phyloP scores from a whole-genome alignment of 106 monocot species.

The Allium fistulosum region DNA sequence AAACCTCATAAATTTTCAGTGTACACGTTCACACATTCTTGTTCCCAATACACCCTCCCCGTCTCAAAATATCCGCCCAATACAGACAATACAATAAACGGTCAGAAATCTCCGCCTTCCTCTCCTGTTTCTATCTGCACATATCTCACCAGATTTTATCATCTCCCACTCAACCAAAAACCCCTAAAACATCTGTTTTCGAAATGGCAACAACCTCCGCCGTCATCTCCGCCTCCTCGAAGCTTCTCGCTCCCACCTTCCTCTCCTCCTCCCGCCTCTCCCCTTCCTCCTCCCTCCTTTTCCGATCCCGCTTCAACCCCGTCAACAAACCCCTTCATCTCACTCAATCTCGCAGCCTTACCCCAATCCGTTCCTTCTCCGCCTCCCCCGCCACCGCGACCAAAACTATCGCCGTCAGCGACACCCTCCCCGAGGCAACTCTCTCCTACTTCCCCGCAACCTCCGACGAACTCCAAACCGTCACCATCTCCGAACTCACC shows the following conservation, averaged over 20 bases:
- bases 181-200: too few relatives aligned
- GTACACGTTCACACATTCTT: too few relatives aligned
- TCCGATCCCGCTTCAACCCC: neutral
- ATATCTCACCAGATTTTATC: too few relatives aligned
- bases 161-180: too few relatives aligned
- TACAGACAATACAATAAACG: too few relatives aligned
- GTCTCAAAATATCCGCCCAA: too few relatives aligned
- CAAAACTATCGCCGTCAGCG: slow-evolving; percentile 48
- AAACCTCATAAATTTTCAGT: too few relatives aligned
- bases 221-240: neutral
- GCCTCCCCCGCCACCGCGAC: slow-evolving; percentile 6
- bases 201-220: neutral
- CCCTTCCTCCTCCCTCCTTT: neutral
- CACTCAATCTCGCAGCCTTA: neutral
- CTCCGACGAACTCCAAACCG: slow-evolving; percentile 38
- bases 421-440: slow-evolving; percentile 61
- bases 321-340: neutral
- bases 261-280: neutral
- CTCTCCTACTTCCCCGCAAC: slow-evolving; percentile 43
- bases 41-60: too few relatives aligned
- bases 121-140: too few relatives aligned
- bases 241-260: neutral
- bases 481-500: slow-evolving; percentile 53
- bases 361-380: slow-evolving; percentile 4
- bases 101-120: too few relatives aligned